Evolutionary conservation across 208 protist genomes (phyloP), one percentile per base, ranked within the genome.

Genomic region (Acanthamoeba lenticulata): DNA sequence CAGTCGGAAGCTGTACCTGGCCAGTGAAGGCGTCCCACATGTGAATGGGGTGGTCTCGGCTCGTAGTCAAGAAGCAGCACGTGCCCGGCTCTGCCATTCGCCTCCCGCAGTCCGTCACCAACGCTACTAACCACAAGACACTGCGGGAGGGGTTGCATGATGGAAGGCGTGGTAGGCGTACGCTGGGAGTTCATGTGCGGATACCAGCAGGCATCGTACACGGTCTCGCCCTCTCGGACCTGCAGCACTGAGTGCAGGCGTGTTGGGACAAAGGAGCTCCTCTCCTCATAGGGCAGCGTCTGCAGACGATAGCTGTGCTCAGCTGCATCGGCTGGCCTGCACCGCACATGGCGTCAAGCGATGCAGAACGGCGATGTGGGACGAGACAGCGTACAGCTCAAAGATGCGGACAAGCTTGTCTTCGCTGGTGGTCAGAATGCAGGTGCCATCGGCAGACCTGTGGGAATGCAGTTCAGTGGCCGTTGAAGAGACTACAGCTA

Each of bases 11-110:
- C n/a, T n/a, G 77, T 15, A 91, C 85, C 85, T 91, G 32, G 0
- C 85, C 85, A 15, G 85, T 91, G 42, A 91, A 91, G 6, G 85
- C 85, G n/a, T 91, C 85, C 85, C 85, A 91, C 13, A 91, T 7
- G n/a, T 91, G 85, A 27, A 91, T 91, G 24, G 85, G 85, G 15
- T 91, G 85, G 47, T 91, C 85, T 44, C 85, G 85, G 42, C 85
- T 91, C 29, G 85, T 91, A 36, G 55, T 91, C 55, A 72, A 65
- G 19, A 91, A 91, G n/a, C 85, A 91, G 9, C 85, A 91, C 36
- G 85, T 91, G 36, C 47, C 49, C 2, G 85, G 85, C 34, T 91
- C 85, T 91, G 85, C 24, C n/a, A n/a, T 1, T 65, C 27, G 55
- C 32, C 5, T 40, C 29, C n/a, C n/a, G n/a, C n/a, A n/a, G n/a